phyloP scores from a whole-genome alignment of 1,284 basidiomycete genomes.

The Cryptococcus wingfieldii region DNA sequence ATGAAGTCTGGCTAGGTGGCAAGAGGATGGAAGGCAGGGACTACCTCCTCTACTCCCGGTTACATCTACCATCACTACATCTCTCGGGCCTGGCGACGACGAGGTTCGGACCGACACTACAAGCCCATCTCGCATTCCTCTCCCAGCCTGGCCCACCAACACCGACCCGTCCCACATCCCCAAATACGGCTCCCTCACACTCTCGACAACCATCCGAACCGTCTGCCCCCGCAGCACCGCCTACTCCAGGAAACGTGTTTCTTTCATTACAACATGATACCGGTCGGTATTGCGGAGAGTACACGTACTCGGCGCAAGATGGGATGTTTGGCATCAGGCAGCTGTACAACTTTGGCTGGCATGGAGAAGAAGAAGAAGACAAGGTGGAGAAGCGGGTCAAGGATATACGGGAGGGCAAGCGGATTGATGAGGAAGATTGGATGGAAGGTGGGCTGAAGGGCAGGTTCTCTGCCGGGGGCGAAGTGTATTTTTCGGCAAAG shows the following conservation, averaged over 20 bases:
- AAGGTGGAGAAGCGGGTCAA: conserved; percentile 28
- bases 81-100: conserved; percentile 86
- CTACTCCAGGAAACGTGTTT: conserved; percentile 67
- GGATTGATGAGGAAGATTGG: conserved; percentile 83
- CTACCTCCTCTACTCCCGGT: conserved; percentile 78
- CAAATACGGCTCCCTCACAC: conserved; percentile 23
- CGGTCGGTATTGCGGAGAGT: conserved; percentile 89
- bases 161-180: conserved; percentile 24
- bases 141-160: conserved; percentile 35
- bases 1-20: conserved; percentile 74
- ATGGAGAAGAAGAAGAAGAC: conserved; percentile 44
- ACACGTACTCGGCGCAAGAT: conserved; percentile 90
- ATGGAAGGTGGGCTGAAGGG: conserved; percentile 85
- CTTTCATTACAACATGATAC: conserved; percentile 86
- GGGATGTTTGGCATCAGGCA: conserved; percentile 84
- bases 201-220: conserved; percentile 63
- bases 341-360: conserved; percentile 83
- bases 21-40: conserved; percentile 65
- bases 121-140: conserved; percentile 47
- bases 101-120: conserved; percentile 56
- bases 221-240: conserved; percentile 46
- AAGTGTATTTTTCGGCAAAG: conserved; percentile 88
- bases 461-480: conserved; percentile 84
- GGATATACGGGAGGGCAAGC: conserved; percentile 49
- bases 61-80: conserved; percentile 82